Base-by-base conservation (phyloP, 2,329 filamentous ascomycete genomes). In the Xylariaceae sp. region DNA sequence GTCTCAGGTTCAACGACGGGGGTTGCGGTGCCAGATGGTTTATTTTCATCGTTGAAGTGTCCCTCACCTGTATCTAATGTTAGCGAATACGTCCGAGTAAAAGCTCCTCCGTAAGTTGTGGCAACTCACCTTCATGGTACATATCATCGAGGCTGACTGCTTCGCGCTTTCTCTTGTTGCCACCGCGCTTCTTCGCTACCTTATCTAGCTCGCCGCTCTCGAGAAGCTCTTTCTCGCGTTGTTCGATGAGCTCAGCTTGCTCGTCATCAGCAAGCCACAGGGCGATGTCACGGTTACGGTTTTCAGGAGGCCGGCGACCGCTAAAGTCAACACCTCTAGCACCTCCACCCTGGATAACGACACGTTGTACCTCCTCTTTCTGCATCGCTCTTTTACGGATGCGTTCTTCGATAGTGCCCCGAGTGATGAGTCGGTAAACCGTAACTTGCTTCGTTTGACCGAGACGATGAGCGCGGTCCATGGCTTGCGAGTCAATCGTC, bases 231-330 rank as follows among this genome's bases (percentile, higher is more conserved):
- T 91, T 92, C 76, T 97, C 95, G 67, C 93, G 92, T 63, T 89
- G 87, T 77, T 97, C 94, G 70, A 99, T 94, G 74, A 95, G 84
- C 69, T 95, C 94, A 1, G 92, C 95, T 73, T 98, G 92, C 55
- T 98, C 94, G 65, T 98, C 95, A 71, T 99, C 95, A 16, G 94
- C 94, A 62, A 99, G 87, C 95, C 95, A 98, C 89, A 98, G 90
- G 41, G 95, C 95, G 75, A 98, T 98, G 71, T 99, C 95, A 76
- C 96, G 96, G 72, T 96, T 97, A 62, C 93, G 87, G 76, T 96
- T 97, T 79, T 97, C 94, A 4, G 89, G 83, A 60, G 88, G 88
- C 63, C 88, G 86, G 50, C 95, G 88, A 48, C 94, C 95, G 74
- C 96, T 98, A 82, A 99, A 98, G 79, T 98, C 95, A 61, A 98